A percentile compares a stretch with the other conserved stretches of the same genome.
phyloP scores from a whole-genome alignment of 148 eudicot species.

The Rheum nobile region DNA sequence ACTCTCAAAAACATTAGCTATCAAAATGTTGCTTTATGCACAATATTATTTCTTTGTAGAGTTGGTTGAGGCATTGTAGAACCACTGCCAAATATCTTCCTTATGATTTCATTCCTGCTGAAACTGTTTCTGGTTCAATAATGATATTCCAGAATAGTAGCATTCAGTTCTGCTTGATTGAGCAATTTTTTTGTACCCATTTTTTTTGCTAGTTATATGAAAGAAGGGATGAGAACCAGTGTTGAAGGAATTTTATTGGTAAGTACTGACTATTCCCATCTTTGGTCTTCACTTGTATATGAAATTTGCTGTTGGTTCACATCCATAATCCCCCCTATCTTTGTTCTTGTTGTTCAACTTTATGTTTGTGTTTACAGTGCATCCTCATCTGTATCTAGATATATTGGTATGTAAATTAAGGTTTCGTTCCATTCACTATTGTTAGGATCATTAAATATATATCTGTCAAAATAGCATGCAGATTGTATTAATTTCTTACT shows the following conservation, averaged over 20 bases:
- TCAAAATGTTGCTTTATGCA: not conserved
- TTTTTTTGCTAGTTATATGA: constrained; percentile 47
- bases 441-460: not conserved
- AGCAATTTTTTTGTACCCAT: not conserved
- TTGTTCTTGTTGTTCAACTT: not conserved
- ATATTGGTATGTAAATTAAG: not conserved
- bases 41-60: not conserved
- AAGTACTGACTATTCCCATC: constrained; percentile 7
- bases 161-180: not conserved
- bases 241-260: constrained; percentile 93
- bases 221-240: constrained; percentile 98
- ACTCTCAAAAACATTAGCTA: not conserved
- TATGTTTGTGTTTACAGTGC: not conserved
- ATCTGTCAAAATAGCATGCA: not conserved
- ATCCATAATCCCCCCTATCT: not conserved
- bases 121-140: not conserved
- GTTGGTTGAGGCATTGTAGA: not conserved
- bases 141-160: not conserved
- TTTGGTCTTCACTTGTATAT: not conserved
- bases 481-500: not conserved
- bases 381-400: not conserved
- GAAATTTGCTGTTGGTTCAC: not conserved
- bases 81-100: not conserved
- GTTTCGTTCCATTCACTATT: not conserved
- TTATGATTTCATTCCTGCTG: not conserved